Conservation (phyloP, 768 basidiomycete species). For the Podaxis sp. region DNA sequence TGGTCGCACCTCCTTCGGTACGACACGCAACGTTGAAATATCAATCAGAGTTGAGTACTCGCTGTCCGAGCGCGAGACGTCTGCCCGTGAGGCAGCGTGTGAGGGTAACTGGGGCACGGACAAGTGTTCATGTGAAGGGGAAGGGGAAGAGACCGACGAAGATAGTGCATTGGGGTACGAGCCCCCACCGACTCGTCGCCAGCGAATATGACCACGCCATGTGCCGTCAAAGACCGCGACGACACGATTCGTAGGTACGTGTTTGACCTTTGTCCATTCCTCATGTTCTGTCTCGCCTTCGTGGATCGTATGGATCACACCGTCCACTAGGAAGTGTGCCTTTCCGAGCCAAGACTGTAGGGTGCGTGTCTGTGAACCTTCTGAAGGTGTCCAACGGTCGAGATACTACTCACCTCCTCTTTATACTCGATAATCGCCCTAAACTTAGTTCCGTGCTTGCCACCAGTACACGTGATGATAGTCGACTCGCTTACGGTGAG, state of each 20-base stretch:
- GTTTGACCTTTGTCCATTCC: constrained; percentile 83
- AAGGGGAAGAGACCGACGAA: constrained; percentile 43
- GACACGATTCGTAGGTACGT: constrained; percentile 75
- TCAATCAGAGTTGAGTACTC: constrained; percentile 75
- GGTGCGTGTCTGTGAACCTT: not conserved
- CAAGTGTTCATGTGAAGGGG: constrained; percentile 41
- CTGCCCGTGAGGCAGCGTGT: constrained; percentile 39
- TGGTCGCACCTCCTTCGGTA: constrained; percentile 85
- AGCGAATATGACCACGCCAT: constrained; percentile 82
- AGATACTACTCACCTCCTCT: constrained; percentile 68
- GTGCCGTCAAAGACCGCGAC: constrained; percentile 85
- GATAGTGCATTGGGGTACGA: constrained; percentile 37
- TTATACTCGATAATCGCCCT: constrained; percentile 90
- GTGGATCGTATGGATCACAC: constrained; percentile 81
- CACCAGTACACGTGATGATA: constrained; percentile 77
- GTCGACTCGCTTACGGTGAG: constrained; percentile 79
- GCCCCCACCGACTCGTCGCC: constrained; percentile 54
- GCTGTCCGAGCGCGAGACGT: constrained; percentile 35
- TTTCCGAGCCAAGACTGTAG: constrained; percentile 82
- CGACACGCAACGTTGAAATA: constrained; percentile 57
- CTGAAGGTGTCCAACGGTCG: not conserved
- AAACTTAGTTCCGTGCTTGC: constrained; percentile 55
- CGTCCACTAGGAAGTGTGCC: constrained; percentile 81
- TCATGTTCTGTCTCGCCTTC: constrained; percentile 57
- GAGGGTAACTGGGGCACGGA: constrained; percentile 29